Conservation (phyloP, 306 rosid species). For the Quercus glauca region DNA sequence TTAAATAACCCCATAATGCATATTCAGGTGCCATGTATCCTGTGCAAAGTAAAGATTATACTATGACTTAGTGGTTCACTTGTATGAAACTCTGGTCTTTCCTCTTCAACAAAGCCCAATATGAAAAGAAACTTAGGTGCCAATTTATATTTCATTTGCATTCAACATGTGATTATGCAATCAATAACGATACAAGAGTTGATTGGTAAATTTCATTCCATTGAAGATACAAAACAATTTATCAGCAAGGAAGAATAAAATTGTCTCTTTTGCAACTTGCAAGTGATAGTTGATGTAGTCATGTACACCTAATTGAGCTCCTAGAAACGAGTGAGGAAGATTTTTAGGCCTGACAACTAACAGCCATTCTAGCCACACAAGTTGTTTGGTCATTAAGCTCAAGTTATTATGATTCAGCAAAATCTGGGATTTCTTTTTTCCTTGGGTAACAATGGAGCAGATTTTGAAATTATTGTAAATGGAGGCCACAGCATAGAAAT, state of each 20-base stretch:
- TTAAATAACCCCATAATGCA: slow-evolving; percentile 62
- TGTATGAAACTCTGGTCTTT: too few species aligned
- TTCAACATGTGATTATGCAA: neutral
- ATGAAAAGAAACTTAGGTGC: neutral
- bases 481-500: neutral
- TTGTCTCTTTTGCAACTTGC: neutral
- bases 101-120: neutral
- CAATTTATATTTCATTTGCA: neutral
- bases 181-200: too few species aligned
- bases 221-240: too few species aligned
- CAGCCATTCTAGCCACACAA: neutral
- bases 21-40: slow-evolving; percentile 82
- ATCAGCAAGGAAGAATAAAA: neutral
- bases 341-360: too few species aligned
- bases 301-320: too few species aligned
- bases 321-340: too few species aligned
- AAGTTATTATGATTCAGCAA: neutral
- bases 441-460: neutral
- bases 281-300: neutral
- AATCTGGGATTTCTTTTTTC: neutral
- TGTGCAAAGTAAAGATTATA: slow-evolving; percentile 26
- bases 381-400: neutral
- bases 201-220: too few species aligned
- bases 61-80: too few species aligned
- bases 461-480: neutral